Evolutionary conservation across 1,284 basidiomycete species (phyloP).

Genomic region (Irpex rosettiformis): DNA sequence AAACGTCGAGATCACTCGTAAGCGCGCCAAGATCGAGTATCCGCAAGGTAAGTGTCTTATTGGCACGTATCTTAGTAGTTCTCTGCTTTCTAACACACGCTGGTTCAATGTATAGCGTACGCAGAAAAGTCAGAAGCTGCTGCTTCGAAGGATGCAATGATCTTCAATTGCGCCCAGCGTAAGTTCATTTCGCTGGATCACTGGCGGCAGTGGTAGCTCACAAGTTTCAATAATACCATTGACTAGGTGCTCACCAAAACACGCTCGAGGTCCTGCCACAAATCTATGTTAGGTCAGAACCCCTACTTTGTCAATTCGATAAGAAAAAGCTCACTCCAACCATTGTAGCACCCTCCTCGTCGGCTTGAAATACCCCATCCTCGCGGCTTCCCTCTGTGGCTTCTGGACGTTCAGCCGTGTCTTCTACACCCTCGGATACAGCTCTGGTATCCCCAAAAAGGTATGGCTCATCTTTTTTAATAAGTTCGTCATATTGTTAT

Average conservation of each 20-base stretch:
- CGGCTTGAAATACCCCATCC: conserved; percentile 52
- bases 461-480: conserved; percentile 17
- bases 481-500: no score
- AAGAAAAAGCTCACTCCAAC: neutral
- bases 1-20: conserved; percentile 47
- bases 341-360: conserved; percentile 48
- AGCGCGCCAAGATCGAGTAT: conserved; percentile 54
- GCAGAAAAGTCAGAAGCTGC: conserved; percentile 46
- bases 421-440: conserved; percentile 60
- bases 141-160: conserved; percentile 30
- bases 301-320: neutral
- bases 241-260: conserved; percentile 65
- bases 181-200: conserved; percentile 22
- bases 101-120: conserved; percentile 39
- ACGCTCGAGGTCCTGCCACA: conserved; percentile 51
- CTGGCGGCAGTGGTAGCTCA: no score
- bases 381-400: conserved; percentile 51
- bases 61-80: neutral
- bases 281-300: conserved; percentile 7
- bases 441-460: conserved; percentile 43
- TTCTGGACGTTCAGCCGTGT: conserved; percentile 55
- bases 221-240: neutral
- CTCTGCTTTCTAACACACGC: conserved; percentile 14
- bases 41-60: conserved; percentile 46
- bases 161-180: conserved; percentile 60